Percentiles rank a stretch among this genome's conserved stretches.
These are phyloP conservation scores for Cicer arietinum DNA, from an alignment of 306 rosid species.

Conservation along the genomic window DNA sequence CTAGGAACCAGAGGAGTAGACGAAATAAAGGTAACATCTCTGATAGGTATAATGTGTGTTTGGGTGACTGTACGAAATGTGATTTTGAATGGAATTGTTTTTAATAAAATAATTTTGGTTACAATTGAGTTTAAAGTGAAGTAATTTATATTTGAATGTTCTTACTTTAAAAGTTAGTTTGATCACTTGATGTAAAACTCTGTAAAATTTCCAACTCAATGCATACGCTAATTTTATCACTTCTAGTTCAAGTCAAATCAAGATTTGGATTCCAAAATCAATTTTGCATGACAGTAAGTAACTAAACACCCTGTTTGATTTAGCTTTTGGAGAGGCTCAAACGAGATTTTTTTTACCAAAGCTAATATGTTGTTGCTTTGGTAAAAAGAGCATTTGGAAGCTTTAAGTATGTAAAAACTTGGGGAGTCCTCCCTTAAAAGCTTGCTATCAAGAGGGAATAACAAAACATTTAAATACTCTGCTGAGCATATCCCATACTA, in stretches of 20 bases:
- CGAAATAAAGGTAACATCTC: slow-evolving; percentile 82
- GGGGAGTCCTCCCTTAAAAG: background rate
- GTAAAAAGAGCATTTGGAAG: slow-evolving; percentile 18
- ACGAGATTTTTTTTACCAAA: background rate
- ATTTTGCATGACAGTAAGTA: slow-evolving; percentile 8
- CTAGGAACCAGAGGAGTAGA: slow-evolving; percentile 90
- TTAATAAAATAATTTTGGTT: background rate
- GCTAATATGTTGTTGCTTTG: background rate
- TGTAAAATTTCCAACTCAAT: slow-evolving; percentile 1
- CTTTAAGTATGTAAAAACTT: background rate
- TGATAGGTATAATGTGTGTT: slow-evolving; percentile 32
- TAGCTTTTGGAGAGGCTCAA: background rate
- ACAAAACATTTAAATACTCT: background rate
- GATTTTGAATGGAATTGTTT: slow-evolving; percentile 4
- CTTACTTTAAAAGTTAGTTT: slow-evolving; percentile 14
- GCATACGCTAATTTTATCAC: slow-evolving; percentile 2
- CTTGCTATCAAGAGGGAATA: background rate
- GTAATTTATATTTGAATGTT: background rate
- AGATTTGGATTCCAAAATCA: slow-evolving; percentile 8
- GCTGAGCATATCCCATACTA: background rate
- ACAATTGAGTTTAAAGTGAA: background rate
- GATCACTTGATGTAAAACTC: background rate
- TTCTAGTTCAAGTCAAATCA: background rate
- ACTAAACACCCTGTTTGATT: background rate
- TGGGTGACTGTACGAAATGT: background rate